Evolutionary conservation across 2,329 filamentous ascomycete genomes (phyloP).

Genomic region (Monilinia laxa): DNA sequence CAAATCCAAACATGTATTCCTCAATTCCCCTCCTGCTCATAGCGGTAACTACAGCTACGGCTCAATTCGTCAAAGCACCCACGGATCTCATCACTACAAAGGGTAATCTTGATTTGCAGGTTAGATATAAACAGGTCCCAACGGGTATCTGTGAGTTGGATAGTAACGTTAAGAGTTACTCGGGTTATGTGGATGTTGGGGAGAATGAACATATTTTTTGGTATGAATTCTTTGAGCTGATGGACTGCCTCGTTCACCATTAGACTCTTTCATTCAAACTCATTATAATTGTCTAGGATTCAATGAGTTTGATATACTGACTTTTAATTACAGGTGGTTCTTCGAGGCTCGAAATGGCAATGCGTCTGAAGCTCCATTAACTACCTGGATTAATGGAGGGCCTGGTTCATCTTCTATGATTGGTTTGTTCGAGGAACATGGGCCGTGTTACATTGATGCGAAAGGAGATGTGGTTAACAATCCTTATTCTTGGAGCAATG

Average conservation of each 20-base stretch:
- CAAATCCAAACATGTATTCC: constrained; percentile 7
- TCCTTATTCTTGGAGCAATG: constrained; percentile 62
- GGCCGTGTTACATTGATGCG: constrained; percentile 46
- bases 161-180: constrained; percentile 45
- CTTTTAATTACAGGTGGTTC: constrained; percentile 41
- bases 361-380: constrained; percentile 50
- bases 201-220: constrained; percentile 46
- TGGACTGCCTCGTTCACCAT: constrained; percentile 20
- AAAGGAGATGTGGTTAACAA: constrained; percentile 42
- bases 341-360: constrained; percentile 48
- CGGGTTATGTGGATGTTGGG: constrained; percentile 46
- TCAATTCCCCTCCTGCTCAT: constrained; percentile 1
- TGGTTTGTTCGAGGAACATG: constrained; percentile 60
- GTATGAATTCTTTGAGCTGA: constrained; percentile 18
- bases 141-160: constrained; percentile 48
- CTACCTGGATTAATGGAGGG: constrained; percentile 67
- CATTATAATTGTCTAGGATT: background rate
- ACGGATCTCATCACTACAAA: constrained; percentile 42
- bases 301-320: background rate
- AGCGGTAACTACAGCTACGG: constrained; percentile 16
- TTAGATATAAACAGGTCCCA: constrained; percentile 51
- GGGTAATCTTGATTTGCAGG: constrained; percentile 44
- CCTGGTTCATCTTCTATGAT: constrained; percentile 63
- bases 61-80: constrained; percentile 44
- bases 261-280: too few species aligned